These are phyloP conservation scores for Pythium periplocum DNA, from an alignment of 352 stramenopile species.

Conservation along the genomic window DNA sequence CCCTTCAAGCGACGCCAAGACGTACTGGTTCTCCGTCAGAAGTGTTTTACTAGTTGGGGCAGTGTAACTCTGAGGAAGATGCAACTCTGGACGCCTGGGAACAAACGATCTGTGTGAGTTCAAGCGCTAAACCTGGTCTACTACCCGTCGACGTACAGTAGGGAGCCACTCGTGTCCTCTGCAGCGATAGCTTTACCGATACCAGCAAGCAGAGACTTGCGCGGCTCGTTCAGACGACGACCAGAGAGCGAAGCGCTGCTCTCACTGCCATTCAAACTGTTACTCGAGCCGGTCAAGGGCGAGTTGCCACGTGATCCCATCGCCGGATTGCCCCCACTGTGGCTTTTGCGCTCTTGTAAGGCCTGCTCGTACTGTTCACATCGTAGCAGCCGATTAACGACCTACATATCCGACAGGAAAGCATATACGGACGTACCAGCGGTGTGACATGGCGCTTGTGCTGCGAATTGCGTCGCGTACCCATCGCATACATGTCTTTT, in stretches of 20 bases:
- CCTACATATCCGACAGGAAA: background rate
- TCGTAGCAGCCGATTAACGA: background rate
- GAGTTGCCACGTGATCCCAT: constrained; percentile 13
- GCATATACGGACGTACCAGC: constrained; percentile 25
- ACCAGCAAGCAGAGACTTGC: constrained; percentile 61
- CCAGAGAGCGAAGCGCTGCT: constrained; percentile 32
- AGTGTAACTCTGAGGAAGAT: constrained; percentile 50
- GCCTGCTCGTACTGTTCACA: constrained; percentile 26
- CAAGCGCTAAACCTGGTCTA: background rate
- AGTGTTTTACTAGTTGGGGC: constrained; percentile 53
- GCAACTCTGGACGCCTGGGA: constrained; percentile 32
- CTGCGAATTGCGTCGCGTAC: constrained; percentile 47
- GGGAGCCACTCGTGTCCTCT: constrained; percentile 35
- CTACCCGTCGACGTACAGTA: constrained; percentile 22
- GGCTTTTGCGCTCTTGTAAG: constrained; percentile 2
- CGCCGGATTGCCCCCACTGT: background rate
- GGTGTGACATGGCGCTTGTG: constrained; percentile 59
- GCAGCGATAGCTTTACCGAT: constrained; percentile 70
- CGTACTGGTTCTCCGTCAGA: constrained; percentile 66
- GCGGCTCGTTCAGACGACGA: constrained; percentile 34
- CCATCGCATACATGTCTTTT: constrained; percentile 39
- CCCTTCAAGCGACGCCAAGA: constrained; percentile 6
- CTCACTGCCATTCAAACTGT: constrained; percentile 19
- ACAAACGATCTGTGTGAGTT: background rate
- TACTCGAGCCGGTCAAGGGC: constrained; percentile 3